Percentiles rank a stretch among this genome's conserved stretches.
Conservation (phyloP, 805 yeast genomes). For the Nadsonia fulvescens region DNA sequence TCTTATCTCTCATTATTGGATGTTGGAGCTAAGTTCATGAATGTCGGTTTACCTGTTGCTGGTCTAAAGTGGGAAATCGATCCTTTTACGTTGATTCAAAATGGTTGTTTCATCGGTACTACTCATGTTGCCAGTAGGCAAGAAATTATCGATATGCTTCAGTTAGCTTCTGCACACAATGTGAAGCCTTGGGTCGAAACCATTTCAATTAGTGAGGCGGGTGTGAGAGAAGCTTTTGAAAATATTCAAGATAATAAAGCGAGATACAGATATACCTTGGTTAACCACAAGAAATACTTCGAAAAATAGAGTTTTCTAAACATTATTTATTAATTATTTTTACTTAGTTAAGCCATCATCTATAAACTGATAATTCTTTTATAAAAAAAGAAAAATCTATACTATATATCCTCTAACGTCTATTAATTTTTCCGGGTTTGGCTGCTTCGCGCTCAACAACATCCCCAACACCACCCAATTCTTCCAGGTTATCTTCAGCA, state of each 20-base stretch:
- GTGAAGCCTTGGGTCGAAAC: conserved; percentile 47
- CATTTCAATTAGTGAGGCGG: conserved; percentile 33
- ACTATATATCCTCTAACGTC: too few species aligned
- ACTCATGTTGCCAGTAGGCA: conserved; percentile 44
- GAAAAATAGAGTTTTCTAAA: too few species aligned
- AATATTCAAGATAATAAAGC: conserved; percentile 38
- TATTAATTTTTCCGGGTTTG: too few species aligned
- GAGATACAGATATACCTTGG: conserved; percentile 45
- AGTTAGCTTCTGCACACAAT: conserved; percentile 39
- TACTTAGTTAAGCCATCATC: too few species aligned
- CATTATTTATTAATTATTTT: too few species aligned
- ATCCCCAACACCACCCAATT: conserved; percentile 78
- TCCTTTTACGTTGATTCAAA: conserved; percentile 27
- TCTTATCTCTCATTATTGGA: conserved; percentile 32
- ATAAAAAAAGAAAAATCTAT: too few species aligned
- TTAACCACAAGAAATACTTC: conserved; percentile 34
- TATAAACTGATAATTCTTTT: too few species aligned
- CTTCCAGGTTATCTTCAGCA: conserved; percentile 80
- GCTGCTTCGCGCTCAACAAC: conserved; percentile 53
- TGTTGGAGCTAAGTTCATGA: conserved; percentile 38
- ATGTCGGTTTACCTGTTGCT: conserved; percentile 59
- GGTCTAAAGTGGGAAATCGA: conserved; percentile 8
- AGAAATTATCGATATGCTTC: conserved; percentile 50
- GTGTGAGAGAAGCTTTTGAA: conserved; percentile 36
- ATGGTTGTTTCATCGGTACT: conserved; percentile 36